phyloP scores from a whole-genome alignment of 208 protist genomes.

The Blechomonas ayalai region DNA sequence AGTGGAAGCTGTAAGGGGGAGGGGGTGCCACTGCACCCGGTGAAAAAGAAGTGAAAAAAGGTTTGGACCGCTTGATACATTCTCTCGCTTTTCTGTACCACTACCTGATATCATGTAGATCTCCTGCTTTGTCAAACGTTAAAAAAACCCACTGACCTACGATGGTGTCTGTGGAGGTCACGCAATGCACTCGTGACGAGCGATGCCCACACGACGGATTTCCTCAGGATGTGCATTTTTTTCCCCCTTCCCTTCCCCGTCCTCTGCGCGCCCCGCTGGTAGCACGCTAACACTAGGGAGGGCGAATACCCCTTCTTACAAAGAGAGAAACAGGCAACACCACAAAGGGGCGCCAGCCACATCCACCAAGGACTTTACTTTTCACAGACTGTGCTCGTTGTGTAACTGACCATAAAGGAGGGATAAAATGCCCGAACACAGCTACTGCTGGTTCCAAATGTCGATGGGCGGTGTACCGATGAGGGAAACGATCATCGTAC shows the following conservation, averaged over 20 bases:
- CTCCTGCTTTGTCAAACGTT: too few species aligned
- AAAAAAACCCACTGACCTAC: too few species aligned
- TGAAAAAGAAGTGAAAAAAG: slow-evolving; percentile 7
- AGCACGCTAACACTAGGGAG: background rate
- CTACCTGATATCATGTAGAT: slow-evolving; percentile 2
- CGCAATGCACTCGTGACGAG: too few species aligned
- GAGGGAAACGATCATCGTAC: slow-evolving; percentile 83
- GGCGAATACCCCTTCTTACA: background rate
- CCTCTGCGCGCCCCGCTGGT: too few species aligned
- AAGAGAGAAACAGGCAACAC: slow-evolving; percentile 10
- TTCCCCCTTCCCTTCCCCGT: too few species aligned
- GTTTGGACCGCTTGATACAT: slow-evolving; percentile 1
- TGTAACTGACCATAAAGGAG: background rate
- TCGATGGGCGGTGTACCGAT: slow-evolving; percentile 63
- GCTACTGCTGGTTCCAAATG: slow-evolving; percentile 83
- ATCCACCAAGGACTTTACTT: too few species aligned
- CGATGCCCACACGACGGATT: too few species aligned
- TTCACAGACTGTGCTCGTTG: background rate
- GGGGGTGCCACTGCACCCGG: too few species aligned
- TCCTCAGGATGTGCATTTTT: too few species aligned
- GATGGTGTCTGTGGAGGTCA: too few species aligned
- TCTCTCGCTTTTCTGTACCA: slow-evolving; percentile 6
- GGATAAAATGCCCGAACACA: background rate
- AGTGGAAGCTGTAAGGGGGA: too few species aligned
- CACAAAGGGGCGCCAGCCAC: too few species aligned